Percentiles rank a stretch among this genome's conserved stretches.
phyloP scores from a whole-genome alignment of 2,329 filamentous ascomycete genomes.

The Clarireedia hainanense region DNA sequence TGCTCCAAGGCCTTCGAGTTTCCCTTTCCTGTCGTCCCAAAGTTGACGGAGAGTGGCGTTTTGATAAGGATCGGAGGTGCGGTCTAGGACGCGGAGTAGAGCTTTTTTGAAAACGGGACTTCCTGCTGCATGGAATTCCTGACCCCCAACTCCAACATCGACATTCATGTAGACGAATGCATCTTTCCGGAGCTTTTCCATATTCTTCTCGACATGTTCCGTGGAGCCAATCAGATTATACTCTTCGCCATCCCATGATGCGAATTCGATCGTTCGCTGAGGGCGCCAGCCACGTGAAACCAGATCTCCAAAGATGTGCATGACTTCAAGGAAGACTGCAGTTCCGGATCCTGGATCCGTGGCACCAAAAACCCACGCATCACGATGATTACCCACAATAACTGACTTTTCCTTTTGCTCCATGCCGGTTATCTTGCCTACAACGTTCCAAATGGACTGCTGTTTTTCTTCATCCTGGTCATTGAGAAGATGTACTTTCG shows the following conservation, averaged over 20 bases:
- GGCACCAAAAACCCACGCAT: constrained; percentile 85
- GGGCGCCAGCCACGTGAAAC: constrained; percentile 76
- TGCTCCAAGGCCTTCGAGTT: constrained; percentile 62
- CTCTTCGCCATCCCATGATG: constrained; percentile 90
- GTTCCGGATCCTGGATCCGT: constrained; percentile 82
- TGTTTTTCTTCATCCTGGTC: constrained; percentile 75
- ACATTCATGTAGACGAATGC: constrained; percentile 89
- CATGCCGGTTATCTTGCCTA: constrained; percentile 74
- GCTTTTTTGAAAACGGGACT: constrained; percentile 72
- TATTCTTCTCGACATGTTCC: constrained; percentile 83
- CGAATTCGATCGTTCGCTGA: constrained; percentile 90
- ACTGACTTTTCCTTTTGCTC: constrained; percentile 79
- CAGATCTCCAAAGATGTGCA: constrained; percentile 75
- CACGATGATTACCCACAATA: constrained; percentile 87
- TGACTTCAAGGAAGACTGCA: constrained; percentile 83
- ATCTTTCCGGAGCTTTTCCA: constrained; percentile 62
- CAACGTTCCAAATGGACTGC: constrained; percentile 87
- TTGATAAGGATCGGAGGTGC: constrained; percentile 62
- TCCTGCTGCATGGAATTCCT: constrained; percentile 66
- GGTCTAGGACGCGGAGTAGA: constrained; percentile 64
- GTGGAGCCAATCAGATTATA: constrained; percentile 94
- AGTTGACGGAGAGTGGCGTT: constrained; percentile 67
- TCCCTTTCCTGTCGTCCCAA: constrained; percentile 59
- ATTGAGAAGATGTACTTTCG: constrained; percentile 75
- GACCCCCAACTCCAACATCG: constrained; percentile 71